Evolutionary conservation across 2,329 filamentous ascomycete species (phyloP), one percentile per base, ranked within the genome.

Genomic region (Diplodia intermedia): DNA sequence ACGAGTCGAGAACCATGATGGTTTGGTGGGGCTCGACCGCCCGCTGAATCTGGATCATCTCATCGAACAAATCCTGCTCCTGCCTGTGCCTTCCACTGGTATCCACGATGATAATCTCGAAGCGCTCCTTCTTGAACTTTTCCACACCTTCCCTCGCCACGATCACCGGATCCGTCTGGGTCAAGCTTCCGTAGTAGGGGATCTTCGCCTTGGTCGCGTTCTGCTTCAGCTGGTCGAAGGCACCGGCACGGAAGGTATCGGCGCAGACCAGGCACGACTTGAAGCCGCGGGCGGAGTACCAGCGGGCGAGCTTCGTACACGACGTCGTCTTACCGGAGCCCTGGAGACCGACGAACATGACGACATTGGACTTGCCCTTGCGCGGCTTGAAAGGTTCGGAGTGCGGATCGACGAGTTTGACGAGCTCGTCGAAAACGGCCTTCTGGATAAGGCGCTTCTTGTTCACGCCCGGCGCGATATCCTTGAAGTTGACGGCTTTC

Each of bases 181-280:
- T 99, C 71, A 99, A 85, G 68, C 92, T 97, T 75, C 95, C 95
- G 79, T 96, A 99, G 86, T 99, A 99, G 11, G 95, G 95, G 65
- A 99, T 98, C 83, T 98, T 98, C 62, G 95, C 95, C 80, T 98
- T 99, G 40, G 93, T 98, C 1, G 95, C 95, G 79, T 99, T 99
- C 82, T 99, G 95, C 83, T 98, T 98, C 79, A 99, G 81, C 83
- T 99, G 95, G 78, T 99, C 95, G 74, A 99, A 99, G 52, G 95
- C 95, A 84, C 95, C 95, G 40, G 95, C 95, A 82, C 95, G 92
- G 85, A 99, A 99, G 31, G 95, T 99, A 81, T 99, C 95, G 61
- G 95, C 95, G 82, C 95, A 99, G 40, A 99, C 95, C 67, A 99
- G 84, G 72, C 94, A 97, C 8, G 93, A 88, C 80, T 92, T 93